These are phyloP conservation scores for Babesia bigemina DNA, from an alignment of 169 alveolate genomes.

Conservation along the genomic window DNA sequence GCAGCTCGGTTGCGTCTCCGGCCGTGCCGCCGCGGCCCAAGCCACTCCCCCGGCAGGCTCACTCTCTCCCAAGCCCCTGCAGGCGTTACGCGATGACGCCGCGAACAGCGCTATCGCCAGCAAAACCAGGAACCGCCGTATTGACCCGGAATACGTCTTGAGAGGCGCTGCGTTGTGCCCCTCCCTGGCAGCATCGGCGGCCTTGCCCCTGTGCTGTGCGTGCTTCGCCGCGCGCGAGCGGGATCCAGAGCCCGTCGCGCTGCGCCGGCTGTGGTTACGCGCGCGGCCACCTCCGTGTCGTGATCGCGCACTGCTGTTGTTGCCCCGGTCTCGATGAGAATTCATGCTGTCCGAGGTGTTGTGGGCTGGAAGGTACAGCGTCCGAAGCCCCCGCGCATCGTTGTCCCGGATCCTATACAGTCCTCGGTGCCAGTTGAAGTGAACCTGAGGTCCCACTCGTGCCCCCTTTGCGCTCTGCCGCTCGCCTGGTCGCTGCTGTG, in stretches of 20 bases:
- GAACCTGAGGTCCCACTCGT: not conserved
- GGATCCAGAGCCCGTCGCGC: too few species aligned
- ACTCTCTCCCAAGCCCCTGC: not conserved
- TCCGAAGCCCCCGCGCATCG: not conserved
- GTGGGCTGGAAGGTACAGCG: not conserved
- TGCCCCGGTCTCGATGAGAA: not conserved
- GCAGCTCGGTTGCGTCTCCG: not conserved
- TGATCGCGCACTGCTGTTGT: not conserved
- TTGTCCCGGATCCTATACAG: not conserved
- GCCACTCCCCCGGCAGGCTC: not conserved
- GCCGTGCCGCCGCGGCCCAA: not conserved
- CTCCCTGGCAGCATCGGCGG: not conserved
- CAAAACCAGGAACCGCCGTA: not conserved
- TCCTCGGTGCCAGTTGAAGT: not conserved
- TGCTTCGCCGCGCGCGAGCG: not conserved
- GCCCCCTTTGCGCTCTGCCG: slow-evolving; percentile 17
- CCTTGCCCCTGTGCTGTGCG: not conserved
- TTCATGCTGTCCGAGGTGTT: slow-evolving; percentile 3
- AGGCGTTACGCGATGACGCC: not conserved
- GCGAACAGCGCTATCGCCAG: not conserved
- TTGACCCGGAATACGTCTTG: not conserved
- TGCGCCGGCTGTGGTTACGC: too few species aligned
- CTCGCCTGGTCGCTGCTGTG: slow-evolving; percentile 1
- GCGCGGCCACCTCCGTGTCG: not conserved
- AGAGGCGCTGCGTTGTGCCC: not conserved